Conservation (phyloP, 768 basidiomycete genomes). For the Gelatoporia subvermispora region DNA sequence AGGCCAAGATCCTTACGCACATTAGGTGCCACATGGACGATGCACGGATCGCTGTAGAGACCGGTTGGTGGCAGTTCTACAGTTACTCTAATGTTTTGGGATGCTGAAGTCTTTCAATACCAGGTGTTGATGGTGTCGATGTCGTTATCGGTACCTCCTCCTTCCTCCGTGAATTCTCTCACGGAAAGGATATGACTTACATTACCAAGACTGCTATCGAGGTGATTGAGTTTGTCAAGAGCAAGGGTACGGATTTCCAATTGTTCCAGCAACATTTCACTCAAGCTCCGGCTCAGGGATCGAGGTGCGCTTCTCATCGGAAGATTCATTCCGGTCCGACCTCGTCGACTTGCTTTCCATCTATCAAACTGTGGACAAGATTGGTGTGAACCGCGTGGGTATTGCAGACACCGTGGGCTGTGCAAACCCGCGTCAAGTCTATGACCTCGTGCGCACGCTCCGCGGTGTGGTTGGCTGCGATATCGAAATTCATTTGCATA, state of each 20-base stretch:
- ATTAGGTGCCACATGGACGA: conserved; percentile 99
- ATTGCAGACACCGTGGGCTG: conserved; percentile 99
- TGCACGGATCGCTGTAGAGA: conserved; percentile 96
- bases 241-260: conserved; percentile 58
- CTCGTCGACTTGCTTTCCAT: conserved; percentile 97
- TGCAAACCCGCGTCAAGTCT: conserved; percentile 97
- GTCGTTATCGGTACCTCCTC: conserved; percentile 99
- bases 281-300: conserved; percentile 36
- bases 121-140: conserved; percentile 97
- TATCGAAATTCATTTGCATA: conserved; percentile 97
- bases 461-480: conserved; percentile 96
- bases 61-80: conserved; percentile 48
- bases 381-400: conserved; percentile 97
- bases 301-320: conserved; percentile 98
- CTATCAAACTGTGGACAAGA: conserved; percentile 99
- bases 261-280: not conserved
- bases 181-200: conserved; percentile 99
- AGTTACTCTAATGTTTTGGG: not conserved
- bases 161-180: conserved; percentile 98
- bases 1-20: conserved; percentile 96
- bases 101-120: not conserved
- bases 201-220: conserved; percentile 99
- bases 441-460: conserved; percentile 94
- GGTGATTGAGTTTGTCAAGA: conserved; percentile 99
- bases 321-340: conserved; percentile 99